Evolutionary conservation across 306 rosid genomes (phyloP).

Genomic region (Prunus padus): DNA sequence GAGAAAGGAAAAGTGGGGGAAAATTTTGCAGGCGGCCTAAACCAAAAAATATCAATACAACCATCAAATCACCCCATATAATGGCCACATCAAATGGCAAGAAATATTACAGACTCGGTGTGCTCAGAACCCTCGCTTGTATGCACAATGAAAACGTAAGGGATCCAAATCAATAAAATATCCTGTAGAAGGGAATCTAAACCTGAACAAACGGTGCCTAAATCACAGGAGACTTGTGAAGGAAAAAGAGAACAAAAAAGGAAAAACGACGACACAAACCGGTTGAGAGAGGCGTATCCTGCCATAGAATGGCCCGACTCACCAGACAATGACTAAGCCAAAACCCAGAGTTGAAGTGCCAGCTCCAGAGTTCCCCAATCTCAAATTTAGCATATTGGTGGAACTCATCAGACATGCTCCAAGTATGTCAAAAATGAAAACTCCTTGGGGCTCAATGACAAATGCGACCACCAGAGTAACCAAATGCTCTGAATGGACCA

Average conservation of each 20-base stretch:
- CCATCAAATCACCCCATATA: slow-evolving; percentile 39
- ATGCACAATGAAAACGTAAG: slow-evolving; percentile 17
- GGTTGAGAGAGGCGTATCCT: slow-evolving; percentile 25
- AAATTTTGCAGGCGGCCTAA: slow-evolving; percentile 25
- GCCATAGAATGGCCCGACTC: slow-evolving; percentile 27
- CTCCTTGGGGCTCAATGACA: slow-evolving; percentile 28
- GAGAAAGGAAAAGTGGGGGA: neutral
- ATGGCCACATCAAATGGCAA: slow-evolving; percentile 40
- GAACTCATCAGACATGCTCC: slow-evolving; percentile 39
- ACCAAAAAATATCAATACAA: slow-evolving; percentile 41
- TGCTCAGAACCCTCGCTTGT: slow-evolving; percentile 30
- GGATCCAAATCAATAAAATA: slow-evolving; percentile 26
- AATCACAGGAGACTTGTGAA: neutral
- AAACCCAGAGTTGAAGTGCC: slow-evolving; percentile 31
- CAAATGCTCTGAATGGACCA: slow-evolving; percentile 43
- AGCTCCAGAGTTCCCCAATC: slow-evolving; percentile 29
- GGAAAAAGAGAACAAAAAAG: neutral
- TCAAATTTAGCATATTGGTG: slow-evolving; percentile 24
- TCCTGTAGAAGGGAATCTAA: slow-evolving; percentile 7
- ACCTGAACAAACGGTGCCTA: slow-evolving; percentile 26
- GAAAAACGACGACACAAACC: slow-evolving; percentile 9
- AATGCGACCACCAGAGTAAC: slow-evolving; percentile 41
- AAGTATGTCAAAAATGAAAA: slow-evolving; percentile 46
- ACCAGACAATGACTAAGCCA: slow-evolving; percentile 26
- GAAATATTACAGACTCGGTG: slow-evolving; percentile 34